Evolutionary conservation across 495 filamentous ascomycete species (phyloP).

Genomic region (Hypoxylon intermedium): DNA sequence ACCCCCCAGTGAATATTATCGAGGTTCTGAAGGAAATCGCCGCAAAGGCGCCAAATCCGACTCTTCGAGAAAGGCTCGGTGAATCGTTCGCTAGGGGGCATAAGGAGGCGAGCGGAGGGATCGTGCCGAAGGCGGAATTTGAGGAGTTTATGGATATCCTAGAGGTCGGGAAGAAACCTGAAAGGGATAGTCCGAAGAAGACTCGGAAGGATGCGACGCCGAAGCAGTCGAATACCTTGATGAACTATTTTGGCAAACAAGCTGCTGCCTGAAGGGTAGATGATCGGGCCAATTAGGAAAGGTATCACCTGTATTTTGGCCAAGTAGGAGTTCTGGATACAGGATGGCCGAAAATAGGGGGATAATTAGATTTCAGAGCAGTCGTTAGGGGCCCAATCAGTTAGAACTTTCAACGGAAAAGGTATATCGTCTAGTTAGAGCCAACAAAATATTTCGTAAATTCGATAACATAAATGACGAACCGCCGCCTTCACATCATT

Average conservation of each 20-base stretch:
- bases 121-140: slow-evolving; percentile 60
- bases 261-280: not conserved
- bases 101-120: slow-evolving; percentile 65
- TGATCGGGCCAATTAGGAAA: not conserved
- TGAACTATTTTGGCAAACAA: slow-evolving; percentile 54
- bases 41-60: slow-evolving; percentile 44
- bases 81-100: slow-evolving; percentile 65
- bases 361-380: no score
- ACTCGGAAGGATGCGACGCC: slow-evolving; percentile 32
- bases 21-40: slow-evolving; percentile 55
- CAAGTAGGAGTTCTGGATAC: not conserved
- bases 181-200: slow-evolving; percentile 44
- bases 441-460: not conserved
- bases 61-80: slow-evolving; percentile 56
- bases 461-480: not conserved
- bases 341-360: no score
- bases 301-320: not conserved
- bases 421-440: slow-evolving; percentile 5
- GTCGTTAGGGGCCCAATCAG: no score
- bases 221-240: slow-evolving; percentile 57
- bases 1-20: slow-evolving; percentile 64
- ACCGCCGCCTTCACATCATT: slow-evolving; percentile 11
- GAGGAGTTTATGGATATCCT: slow-evolving; percentile 63
- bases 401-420: not conserved
- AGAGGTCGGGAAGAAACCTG: slow-evolving; percentile 58